Evolutionary conservation across 2,329 filamentous ascomycete genomes (phyloP).

Genomic region (Fusarium albidum): DNA sequence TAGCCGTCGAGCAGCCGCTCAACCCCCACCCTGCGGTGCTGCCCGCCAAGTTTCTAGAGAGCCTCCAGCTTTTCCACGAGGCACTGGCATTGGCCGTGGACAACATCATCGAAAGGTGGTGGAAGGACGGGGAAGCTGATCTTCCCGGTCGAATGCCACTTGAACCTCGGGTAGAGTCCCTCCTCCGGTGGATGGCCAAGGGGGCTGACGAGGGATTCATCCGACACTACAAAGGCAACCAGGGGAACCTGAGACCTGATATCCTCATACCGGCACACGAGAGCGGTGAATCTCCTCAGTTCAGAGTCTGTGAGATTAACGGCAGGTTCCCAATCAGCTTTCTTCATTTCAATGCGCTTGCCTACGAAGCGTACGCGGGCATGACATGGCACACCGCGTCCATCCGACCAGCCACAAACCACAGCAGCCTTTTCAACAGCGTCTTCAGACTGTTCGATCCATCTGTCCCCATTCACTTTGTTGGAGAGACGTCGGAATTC

Average conservation of each 20-base stretch:
- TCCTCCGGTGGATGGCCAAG: neutral
- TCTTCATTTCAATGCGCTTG: neutral
- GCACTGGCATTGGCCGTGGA: neutral
- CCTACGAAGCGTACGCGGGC: neutral
- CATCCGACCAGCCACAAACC: neutral
- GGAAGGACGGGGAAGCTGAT: neutral
- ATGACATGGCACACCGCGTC: neutral
- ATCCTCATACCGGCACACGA: neutral
- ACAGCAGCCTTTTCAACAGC: neutral
- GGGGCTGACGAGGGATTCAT: neutral
- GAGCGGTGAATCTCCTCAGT: neutral
- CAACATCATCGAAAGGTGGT: neutral
- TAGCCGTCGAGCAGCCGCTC: neutral
- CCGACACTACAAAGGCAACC: neutral
- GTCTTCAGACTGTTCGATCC: neutral
- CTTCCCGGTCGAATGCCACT: neutral
- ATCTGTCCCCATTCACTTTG: neutral
- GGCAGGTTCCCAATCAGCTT: neutral
- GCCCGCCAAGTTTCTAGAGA: neutral
- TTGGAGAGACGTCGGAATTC: neutral
- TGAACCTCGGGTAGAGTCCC: neutral
- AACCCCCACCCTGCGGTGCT: neutral
- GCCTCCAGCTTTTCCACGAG: neutral
- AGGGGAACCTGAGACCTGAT: neutral
- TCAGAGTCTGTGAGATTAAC: neutral